phyloP scores from a whole-genome alignment of 306 rosid genomes.

The Castanea sativa region DNA sequence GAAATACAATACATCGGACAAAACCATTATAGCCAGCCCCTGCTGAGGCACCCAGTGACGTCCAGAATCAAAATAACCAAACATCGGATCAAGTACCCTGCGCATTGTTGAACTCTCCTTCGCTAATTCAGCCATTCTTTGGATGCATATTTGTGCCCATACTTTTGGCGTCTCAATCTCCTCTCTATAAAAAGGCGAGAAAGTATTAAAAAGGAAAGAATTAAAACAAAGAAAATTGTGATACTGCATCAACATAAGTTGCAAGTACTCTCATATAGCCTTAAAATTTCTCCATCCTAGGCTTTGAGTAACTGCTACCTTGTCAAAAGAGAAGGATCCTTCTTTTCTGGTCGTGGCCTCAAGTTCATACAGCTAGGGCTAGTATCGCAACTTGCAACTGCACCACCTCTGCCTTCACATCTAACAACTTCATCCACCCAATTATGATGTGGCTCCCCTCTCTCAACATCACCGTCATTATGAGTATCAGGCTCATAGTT shows the following conservation, averaged over 20 bases:
- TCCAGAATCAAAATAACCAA: constrained; percentile 77
- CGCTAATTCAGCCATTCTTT: constrained; percentile 83
- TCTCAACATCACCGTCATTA: constrained; percentile 42
- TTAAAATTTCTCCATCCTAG: neutral
- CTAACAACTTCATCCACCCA: constrained; percentile 96
- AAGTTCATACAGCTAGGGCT: constrained; percentile 45
- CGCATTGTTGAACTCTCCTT: constrained; percentile 96
- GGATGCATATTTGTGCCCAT: constrained; percentile 92
- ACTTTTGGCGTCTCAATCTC: constrained; percentile 79
- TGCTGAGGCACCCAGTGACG: constrained; percentile 70
- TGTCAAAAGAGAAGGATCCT: constrained; percentile 68
- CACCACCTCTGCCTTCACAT: constrained; percentile 67
- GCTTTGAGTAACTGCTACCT: constrained; percentile 43
- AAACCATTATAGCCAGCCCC: constrained; percentile 75
- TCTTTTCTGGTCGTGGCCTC: constrained; percentile 69
- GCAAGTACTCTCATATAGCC: neutral
- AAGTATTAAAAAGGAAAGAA: constrained; percentile 4
- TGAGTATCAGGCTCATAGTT: constrained; percentile 55
- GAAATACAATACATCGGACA: constrained; percentile 77
- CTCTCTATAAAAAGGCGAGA: constrained; percentile 49
- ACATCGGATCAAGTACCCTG: constrained; percentile 83
- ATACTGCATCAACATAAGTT: neutral
- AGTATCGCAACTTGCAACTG: constrained; percentile 41
- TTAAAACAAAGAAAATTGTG: neutral
- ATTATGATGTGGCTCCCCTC: constrained; percentile 70